Evolutionary conservation across 352 stramenopile genomes (phyloP).

Genomic region (Phytophthora multivora): DNA sequence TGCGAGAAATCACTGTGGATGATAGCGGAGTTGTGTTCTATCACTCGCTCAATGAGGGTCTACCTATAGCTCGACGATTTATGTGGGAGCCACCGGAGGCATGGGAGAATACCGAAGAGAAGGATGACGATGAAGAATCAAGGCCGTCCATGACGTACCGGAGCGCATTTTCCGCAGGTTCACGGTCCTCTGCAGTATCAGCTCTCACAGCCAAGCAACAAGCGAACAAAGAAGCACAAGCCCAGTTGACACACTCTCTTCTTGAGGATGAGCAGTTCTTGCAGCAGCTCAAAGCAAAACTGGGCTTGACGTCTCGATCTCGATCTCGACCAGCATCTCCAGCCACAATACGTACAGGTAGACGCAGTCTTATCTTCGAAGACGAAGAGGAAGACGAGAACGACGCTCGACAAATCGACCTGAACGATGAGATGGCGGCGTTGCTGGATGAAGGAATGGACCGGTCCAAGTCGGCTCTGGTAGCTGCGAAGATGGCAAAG

Average conservation of each 20-base stretch:
- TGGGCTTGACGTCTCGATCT: conserved; percentile 48
- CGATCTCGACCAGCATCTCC: conserved; percentile 28
- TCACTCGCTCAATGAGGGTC: conserved; percentile 54
- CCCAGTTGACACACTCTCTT: conserved; percentile 40
- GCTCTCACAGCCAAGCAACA: conserved; percentile 28
- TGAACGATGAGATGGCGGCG: conserved; percentile 49
- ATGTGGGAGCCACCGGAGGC: conserved; percentile 51
- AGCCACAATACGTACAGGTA: conserved; percentile 12
- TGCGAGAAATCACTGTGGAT: conserved; percentile 56
- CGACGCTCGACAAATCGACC: conserved; percentile 32
- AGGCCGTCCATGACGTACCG: conserved; percentile 10
- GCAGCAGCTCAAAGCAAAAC: conserved; percentile 53
- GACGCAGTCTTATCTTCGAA: conserved; percentile 15
- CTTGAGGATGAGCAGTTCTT: conserved; percentile 72
- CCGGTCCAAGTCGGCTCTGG: conserved; percentile 48
- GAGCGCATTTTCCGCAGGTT: conserved; percentile 15
- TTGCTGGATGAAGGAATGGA: conserved; percentile 57
- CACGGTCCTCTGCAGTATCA: conserved; percentile 8
- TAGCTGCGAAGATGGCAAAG: conserved; percentile 64
- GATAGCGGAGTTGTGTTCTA: conserved; percentile 68
- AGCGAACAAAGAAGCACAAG: conserved; percentile 34
- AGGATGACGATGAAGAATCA: conserved; percentile 19
- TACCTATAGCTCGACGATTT: conserved; percentile 49
- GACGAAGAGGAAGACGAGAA: conserved; percentile 21
- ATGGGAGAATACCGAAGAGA: conserved; percentile 30